phyloP scores from a whole-genome alignment of 352 stramenopile species.

The Globisporangium alternatum region DNA sequence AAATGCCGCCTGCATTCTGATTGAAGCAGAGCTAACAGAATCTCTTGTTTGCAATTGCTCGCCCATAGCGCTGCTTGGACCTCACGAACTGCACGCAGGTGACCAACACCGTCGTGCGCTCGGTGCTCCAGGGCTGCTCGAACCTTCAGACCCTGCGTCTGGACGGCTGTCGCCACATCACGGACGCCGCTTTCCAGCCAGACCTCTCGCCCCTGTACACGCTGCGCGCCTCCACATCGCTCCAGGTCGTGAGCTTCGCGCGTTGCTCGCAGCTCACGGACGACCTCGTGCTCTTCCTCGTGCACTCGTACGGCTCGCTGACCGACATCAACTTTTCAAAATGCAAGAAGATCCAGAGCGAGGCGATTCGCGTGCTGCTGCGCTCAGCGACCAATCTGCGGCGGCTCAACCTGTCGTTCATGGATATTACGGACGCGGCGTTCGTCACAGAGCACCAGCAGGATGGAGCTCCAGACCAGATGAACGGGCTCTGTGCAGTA shows the following conservation, averaged over 20 bases:
- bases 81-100: conserved; percentile 85
- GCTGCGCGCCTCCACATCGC: conserved; percentile 66
- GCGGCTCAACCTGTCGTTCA: conserved; percentile 81
- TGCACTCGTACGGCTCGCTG: conserved; percentile 74
- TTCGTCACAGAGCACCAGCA: conserved; percentile 42
- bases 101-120: conserved; percentile 81
- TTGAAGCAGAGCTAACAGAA: neutral
- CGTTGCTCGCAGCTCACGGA: conserved; percentile 81
- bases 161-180: conserved; percentile 85
- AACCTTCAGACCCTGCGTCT: conserved; percentile 77
- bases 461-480: conserved; percentile 25
- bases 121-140: conserved; percentile 74
- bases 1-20: neutral
- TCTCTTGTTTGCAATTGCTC: neutral
- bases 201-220: conserved; percentile 73
- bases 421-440: conserved; percentile 67
- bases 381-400: conserved; percentile 54
- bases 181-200: conserved; percentile 82
- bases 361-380: conserved; percentile 69
- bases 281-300: conserved; percentile 72
- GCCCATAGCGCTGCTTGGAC: conserved; percentile 67
- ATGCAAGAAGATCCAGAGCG: conserved; percentile 81
- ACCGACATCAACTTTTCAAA: conserved; percentile 78
- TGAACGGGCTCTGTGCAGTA: conserved; percentile 46
- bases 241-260: conserved; percentile 76